A percentile compares a stretch with the other conserved stretches of the same genome.
phyloP scores from a whole-genome alignment of 176 grass and related monocot genomes.

The Pontederia crassipes region DNA sequence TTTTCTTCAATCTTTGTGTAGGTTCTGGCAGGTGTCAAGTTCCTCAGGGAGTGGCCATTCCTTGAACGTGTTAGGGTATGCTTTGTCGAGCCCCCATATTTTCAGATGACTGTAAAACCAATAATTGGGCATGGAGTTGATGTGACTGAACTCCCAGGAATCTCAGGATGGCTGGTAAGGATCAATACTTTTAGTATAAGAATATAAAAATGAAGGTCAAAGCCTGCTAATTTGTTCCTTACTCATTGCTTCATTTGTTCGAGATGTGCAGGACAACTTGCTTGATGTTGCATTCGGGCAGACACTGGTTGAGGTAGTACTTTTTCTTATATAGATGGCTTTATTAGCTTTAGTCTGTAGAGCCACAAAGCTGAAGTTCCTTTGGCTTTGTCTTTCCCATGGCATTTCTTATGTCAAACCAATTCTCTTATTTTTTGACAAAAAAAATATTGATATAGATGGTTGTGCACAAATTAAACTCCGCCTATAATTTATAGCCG shows the following conservation, averaged over 20 bases:
- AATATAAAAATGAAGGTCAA: not conserved
- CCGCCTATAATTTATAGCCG: too few species aligned
- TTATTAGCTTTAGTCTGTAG: constrained; percentile 7
- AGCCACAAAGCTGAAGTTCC: not conserved
- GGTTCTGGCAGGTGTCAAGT: constrained; percentile 90
- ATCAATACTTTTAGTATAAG: not conserved
- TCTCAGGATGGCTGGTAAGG: constrained; percentile 93
- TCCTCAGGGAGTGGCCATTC: constrained; percentile 83
- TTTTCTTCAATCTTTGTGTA: constrained; percentile 27
- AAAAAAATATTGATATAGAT: too few species aligned
- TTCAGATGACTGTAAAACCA: constrained; percentile 95
- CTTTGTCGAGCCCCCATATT: constrained; percentile 96
- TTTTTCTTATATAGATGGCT: not conserved
- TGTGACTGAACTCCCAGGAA: constrained; percentile 89
- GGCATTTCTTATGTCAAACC: not conserved
- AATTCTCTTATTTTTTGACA: constrained; percentile 1
- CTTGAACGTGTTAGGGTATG: constrained; percentile 79
- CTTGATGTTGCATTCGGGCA: constrained; percentile 91
- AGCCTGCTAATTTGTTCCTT: constrained; percentile 13
- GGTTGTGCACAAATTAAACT: too few species aligned
- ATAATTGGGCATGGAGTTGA: constrained; percentile 75
- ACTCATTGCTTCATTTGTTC: constrained; percentile 3
- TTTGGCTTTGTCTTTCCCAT: not conserved
- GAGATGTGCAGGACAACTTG: constrained; percentile 65
- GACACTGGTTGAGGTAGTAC: constrained; percentile 86